Evolutionary conservation across 495 filamentous ascomycete species (phyloP).

Genomic region (Amniculicola lignicola): DNA sequence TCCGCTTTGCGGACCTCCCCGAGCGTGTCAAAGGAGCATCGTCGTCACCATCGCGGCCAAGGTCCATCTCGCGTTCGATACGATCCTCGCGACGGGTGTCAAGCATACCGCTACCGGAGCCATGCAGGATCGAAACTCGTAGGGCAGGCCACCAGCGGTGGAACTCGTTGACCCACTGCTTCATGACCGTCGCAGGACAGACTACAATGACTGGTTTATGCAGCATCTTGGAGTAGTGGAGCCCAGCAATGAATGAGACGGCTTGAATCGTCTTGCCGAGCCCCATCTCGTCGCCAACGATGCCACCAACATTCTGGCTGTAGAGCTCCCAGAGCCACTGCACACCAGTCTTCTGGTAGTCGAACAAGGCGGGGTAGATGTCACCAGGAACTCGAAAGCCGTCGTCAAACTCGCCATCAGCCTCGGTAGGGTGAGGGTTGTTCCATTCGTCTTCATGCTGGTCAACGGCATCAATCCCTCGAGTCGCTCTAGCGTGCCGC

Average conservation of each 20-base stretch:
- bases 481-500: conserved; percentile 40
- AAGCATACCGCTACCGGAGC: conserved; percentile 93
- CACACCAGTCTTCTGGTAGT: conserved; percentile 93
- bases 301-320: conserved; percentile 82
- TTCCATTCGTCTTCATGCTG: conserved; percentile 68
- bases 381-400: conserved; percentile 84
- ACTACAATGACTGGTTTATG: conserved; percentile 83
- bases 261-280: conserved; percentile 94
- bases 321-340: conserved; percentile 97
- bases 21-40: conserved; percentile 48
- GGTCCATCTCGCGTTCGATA: conserved; percentile 65
- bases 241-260: conserved; percentile 83
- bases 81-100: conserved; percentile 67
- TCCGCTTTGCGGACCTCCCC: conserved; percentile 64
- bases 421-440: conserved; percentile 74
- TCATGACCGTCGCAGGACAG: conserved; percentile 88
- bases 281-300: conserved; percentile 97
- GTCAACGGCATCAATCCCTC: conserved; percentile 15
- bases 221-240: conserved; percentile 85
- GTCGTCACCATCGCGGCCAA: conserved; percentile 41
- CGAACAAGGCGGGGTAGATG: conserved; percentile 82
- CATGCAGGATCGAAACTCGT: conserved; percentile 89
- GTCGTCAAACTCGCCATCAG: conserved; percentile 68
- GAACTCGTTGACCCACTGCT: conserved; percentile 97
- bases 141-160: conserved; percentile 97